Evolutionary conservation across 129 eudicot genomes (phyloP).

Genomic region (Calendula officinalis): DNA sequence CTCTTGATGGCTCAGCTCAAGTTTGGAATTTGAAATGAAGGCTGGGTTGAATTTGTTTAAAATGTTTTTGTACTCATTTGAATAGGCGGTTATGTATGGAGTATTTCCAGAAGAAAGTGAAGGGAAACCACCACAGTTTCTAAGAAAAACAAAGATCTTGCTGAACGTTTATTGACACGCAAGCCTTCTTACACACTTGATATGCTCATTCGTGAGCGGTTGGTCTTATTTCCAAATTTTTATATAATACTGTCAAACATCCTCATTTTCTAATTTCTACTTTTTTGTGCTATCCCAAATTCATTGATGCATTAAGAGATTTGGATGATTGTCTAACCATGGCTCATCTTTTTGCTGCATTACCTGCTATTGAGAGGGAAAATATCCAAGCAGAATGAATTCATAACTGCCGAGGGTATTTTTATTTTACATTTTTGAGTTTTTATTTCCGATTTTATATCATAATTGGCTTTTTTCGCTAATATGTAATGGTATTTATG

Average conservation of each 20-base stretch:
- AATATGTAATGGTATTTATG: neutral
- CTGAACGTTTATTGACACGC: conserved; percentile 57
- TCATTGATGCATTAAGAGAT: conserved; percentile 84
- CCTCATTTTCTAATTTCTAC: neutral
- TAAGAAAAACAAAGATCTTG: conserved; percentile 78
- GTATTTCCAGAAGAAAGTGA: conserved; percentile 89
- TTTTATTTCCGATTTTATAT: neutral
- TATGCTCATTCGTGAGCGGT: conserved; percentile 79
- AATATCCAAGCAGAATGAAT: conserved; percentile 61
- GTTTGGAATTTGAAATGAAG: no score
- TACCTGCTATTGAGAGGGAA: conserved; percentile 81
- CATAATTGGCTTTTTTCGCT: neutral
- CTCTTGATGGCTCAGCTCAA: no score
- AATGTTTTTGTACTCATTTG: conserved; percentile 5
- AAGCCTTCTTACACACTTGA: conserved; percentile 68
- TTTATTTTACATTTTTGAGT: neutral
- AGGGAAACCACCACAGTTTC: conserved; percentile 82
- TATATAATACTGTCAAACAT: neutral
- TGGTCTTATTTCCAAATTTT: neutral
- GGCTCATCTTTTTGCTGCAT: conserved; percentile 89
- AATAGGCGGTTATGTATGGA: conserved; percentile 83
- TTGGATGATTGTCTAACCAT: conserved; percentile 85
- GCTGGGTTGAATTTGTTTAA: no score
- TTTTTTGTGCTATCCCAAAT: conserved; percentile 69
- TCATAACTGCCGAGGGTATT: conserved; percentile 78